These are phyloP conservation scores for Colletotrichum siamense DNA, from an alignment of 2,329 filamentous ascomycete genomes.

Conservation along the genomic window DNA sequence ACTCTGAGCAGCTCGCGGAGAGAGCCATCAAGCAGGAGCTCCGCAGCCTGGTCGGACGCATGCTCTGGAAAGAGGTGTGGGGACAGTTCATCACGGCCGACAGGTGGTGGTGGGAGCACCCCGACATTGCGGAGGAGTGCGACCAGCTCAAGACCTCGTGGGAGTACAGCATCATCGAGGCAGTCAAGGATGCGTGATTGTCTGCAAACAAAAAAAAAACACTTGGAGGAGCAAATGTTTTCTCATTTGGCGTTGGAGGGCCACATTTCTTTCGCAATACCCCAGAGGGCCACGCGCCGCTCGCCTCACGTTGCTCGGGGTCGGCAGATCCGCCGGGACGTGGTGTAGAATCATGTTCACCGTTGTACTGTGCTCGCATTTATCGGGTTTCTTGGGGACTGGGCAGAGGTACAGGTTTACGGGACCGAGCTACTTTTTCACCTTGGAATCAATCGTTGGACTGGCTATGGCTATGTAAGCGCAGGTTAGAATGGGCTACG, in stretches of 20 bases:
- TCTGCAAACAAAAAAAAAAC: neutral
- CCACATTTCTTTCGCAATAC: slow-evolving; percentile 15
- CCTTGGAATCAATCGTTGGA: neutral
- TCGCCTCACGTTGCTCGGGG: neutral
- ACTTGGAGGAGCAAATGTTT: neutral
- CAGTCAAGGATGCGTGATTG: slow-evolving; percentile 49
- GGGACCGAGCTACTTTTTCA: neutral
- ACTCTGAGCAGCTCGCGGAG: slow-evolving; percentile 28
- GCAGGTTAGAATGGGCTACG: neutral
- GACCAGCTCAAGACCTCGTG: slow-evolving; percentile 58
- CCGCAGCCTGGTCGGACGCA: slow-evolving; percentile 56
- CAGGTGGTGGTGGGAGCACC: slow-evolving; percentile 69
- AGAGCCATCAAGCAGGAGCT: slow-evolving; percentile 50
- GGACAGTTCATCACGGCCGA: slow-evolving; percentile 54
- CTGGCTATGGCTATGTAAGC: neutral
- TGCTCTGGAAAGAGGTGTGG: slow-evolving; percentile 69
- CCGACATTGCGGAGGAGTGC: slow-evolving; percentile 60
- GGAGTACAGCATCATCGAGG: slow-evolving; percentile 64
- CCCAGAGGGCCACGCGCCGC: neutral
- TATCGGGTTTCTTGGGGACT: slow-evolving; percentile 1
- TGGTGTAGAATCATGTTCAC: neutral
- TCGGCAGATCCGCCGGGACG: neutral
- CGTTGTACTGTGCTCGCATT: neutral
- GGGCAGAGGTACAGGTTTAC: neutral
- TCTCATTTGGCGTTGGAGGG: slow-evolving; percentile 14